These are phyloP conservation scores for Cyberlindnera mrakii DNA, from an alignment of 805 yeast species.

Conservation along the genomic window DNA sequence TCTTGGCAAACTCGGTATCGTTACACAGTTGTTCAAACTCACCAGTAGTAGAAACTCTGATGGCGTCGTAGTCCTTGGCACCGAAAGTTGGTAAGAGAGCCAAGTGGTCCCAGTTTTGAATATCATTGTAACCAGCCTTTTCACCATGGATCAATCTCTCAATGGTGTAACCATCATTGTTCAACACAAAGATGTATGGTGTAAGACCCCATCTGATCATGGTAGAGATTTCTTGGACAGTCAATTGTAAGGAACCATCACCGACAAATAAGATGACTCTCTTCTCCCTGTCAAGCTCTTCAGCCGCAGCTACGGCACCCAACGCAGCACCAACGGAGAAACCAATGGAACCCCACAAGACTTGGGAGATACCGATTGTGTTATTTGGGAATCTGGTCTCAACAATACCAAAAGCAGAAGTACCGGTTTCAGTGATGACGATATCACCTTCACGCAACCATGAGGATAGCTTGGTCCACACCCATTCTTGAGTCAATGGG, in stretches of 20 bases:
- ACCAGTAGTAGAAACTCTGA: constrained; percentile 48
- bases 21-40: constrained; percentile 48
- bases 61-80: constrained; percentile 47
- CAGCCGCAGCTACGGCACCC: constrained; percentile 66
- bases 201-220: constrained; percentile 60
- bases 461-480: constrained; percentile 59
- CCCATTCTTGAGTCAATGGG: constrained; percentile 57
- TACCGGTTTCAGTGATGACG: constrained; percentile 67
- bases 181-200: constrained; percentile 64
- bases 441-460: constrained; percentile 65
- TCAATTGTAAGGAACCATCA: constrained; percentile 71
- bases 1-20: constrained; percentile 42
- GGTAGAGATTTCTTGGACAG: constrained; percentile 69
- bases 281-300: constrained; percentile 52
- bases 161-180: constrained; percentile 71
- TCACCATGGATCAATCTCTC: constrained; percentile 71
- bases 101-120: constrained; percentile 65
- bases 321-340: constrained; percentile 60
- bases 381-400: constrained; percentile 59
- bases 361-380: constrained; percentile 65
- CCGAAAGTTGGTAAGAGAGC: constrained; percentile 45
- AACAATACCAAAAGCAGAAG: constrained; percentile 67
- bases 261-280: constrained; percentile 67
- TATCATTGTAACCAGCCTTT: constrained; percentile 56
- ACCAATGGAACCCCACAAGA: constrained; percentile 73